These are phyloP conservation scores for Quercus aquifolioides DNA, from an alignment of 306 rosid species.

Conservation along the genomic window DNA sequence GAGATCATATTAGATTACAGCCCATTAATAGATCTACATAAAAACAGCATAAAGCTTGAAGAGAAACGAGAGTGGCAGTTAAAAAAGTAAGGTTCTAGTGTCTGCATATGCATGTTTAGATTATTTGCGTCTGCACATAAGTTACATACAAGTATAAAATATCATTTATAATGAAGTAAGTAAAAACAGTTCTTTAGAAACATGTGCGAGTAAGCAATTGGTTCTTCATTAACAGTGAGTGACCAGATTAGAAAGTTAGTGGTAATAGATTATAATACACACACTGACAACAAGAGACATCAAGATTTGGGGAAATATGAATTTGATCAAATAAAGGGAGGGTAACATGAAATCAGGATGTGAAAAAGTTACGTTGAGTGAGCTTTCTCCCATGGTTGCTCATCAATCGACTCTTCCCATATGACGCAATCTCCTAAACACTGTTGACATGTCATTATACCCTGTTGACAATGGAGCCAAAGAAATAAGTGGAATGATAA, in stretches of 20 bases:
- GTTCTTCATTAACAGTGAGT: neutral
- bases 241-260: neutral
- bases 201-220: neutral
- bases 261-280: neutral
- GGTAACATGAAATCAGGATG: neutral
- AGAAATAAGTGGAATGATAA: neutral
- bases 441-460: constrained; percentile 79
- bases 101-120: neutral
- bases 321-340: neutral
- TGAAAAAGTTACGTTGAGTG: constrained; percentile 57
- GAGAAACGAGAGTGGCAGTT: neutral
- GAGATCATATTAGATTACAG: neutral
- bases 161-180: neutral
- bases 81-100: neutral
- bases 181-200: neutral
- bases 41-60: neutral
- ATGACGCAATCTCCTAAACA: constrained; percentile 88
- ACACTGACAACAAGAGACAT: constrained; percentile 9
- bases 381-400: constrained; percentile 91
- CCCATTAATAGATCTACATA: neutral
- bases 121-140: neutral
- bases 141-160: neutral
- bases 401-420: constrained; percentile 97
- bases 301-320: neutral
- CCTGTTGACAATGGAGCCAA: constrained; percentile 43